phyloP scores from a whole-genome alignment of 129 eudicot genomes.

The Daucus carota region DH1_v3.0 NC_030381.2:32913501-32914000 shows the following conservation, averaged over 20 bases:
- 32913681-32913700: not conserved
- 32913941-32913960: slow-evolving; percentile 85
- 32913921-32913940: slow-evolving; percentile 45
- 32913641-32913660: not conserved
- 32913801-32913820: not conserved
- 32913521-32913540: not conserved
- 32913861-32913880: not conserved
- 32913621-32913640: slow-evolving; percentile 23
- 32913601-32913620: slow-evolving; percentile 46
- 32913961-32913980: slow-evolving; percentile 73
- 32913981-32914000: slow-evolving; percentile 82
- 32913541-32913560: slow-evolving; percentile 31
- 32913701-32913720: not conserved
- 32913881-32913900: not conserved
- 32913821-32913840: not conserved
- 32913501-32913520: not conserved
- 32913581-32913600: slow-evolving; percentile 29
- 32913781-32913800: not conserved
- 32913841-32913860: not conserved
- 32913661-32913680: not conserved
- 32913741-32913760: no score
- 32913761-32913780: not conserved
- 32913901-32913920: slow-evolving; percentile 17
- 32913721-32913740: not conserved
- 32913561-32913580: slow-evolving; percentile 23